These are phyloP conservation scores for Trichoderma asperellum DNA, from an alignment of 2,329 filamentous ascomycete genomes.

Conservation along the genomic window DNA sequence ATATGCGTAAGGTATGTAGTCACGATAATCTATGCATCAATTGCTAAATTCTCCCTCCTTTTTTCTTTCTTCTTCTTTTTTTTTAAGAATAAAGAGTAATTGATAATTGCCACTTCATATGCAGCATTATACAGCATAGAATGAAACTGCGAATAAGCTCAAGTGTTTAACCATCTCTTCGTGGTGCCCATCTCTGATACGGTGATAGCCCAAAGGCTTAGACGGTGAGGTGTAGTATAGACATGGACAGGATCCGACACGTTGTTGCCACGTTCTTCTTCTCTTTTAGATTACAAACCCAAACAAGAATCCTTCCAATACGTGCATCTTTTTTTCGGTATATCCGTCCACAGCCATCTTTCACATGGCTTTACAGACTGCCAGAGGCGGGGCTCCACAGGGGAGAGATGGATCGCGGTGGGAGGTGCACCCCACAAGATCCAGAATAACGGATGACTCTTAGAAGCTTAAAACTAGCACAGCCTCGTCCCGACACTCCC, in stretches of 20 bases:
- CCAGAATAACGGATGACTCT: conserved; percentile 6
- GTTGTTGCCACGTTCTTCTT: neutral
- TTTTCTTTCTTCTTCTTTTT: too few relatives aligned
- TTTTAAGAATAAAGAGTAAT: neutral
- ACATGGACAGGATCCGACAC: neutral
- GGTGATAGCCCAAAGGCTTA: neutral
- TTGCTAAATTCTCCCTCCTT: too few relatives aligned
- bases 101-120: neutral
- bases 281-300: neutral
- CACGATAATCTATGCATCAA: neutral
- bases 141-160: neutral
- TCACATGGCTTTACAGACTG: neutral
- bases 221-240: neutral
- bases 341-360: neutral
- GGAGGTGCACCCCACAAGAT: conserved; percentile 12
- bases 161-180: neutral
- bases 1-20: neutral
- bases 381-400: conserved; percentile 1
- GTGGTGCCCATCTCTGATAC: neutral
- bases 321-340: neutral
- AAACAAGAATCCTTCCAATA: neutral
- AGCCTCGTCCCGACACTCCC: conserved; percentile 24
- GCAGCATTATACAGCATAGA: neutral
- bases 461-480: conserved; percentile 7
- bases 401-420: neutral